Base-by-base conservation (phyloP, 1,284 basidiomycete genomes). In the Microbotryomycetes sp. region DNA sequence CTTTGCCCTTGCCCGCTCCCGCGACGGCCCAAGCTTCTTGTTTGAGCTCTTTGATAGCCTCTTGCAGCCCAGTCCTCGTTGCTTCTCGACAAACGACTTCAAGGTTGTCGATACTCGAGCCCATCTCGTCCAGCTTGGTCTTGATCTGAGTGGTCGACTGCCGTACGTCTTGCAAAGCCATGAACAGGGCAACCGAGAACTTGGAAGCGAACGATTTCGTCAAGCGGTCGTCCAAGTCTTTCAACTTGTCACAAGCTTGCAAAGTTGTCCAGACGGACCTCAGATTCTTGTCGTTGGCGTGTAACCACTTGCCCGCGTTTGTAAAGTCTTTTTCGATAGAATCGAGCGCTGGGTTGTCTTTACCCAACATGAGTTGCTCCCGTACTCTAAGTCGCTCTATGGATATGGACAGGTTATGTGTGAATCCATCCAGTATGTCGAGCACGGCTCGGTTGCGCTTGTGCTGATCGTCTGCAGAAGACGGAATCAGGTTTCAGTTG, bases 181-280 rank as follows among this genome's bases (percentile, higher is more conserved):
- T 46, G 23, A 67, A 71, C 47, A 71, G 65, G 2, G 69, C 69
- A 15, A 67, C 60, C 13, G 59, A 54, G 55, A 71, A 65, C 45
- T 71, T 71, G 16, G 59, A 60, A 2, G 69, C 66, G 47, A 71
- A 71, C 3, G 65, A 52, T 47, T 68, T 68, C 1, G 63, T 68
- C 45, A 68, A 47, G 0, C 66, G 55, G 18, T 65, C 69, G 45
- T 70, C 69, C 9, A 70, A 60, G 26, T 70, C 69, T 16, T 62
- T 60, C 2, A 70, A 59, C 61, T 66, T 66, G 59, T 66, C 65
- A 24, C 35, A 41, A 9, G 35, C 35, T 18, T 41, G 35, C 4
- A 66, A 31, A 1, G 65, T 59, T 1, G 65, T 66, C 65, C 65
- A 63, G 4, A 52, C 23, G 3, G 35, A 48, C 1, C 52, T 31